A percentile compares a stretch with the other conserved stretches of the same genome.
Conservation (phyloP, 1,284 basidiomycete species). For the Rhodotorula sp. region DNA sequence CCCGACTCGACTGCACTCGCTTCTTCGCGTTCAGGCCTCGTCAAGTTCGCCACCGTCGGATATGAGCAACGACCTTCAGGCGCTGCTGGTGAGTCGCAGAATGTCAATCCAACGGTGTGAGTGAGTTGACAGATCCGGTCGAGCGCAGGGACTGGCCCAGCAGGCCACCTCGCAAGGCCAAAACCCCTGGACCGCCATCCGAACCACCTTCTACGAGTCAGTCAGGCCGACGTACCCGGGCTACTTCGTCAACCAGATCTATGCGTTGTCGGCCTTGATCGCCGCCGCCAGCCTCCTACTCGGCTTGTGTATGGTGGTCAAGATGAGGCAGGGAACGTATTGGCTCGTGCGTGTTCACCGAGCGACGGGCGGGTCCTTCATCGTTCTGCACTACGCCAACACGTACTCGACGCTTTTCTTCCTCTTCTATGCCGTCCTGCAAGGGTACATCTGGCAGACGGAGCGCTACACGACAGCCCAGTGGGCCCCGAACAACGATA, state of each 20-base stretch:
- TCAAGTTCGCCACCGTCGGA: too few species aligned
- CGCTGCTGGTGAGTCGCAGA: too few species aligned
- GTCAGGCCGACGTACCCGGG: not conserved
- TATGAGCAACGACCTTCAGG: too few species aligned
- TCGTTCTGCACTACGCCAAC: conserved; percentile 22
- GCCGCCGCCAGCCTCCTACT: conserved; percentile 8
- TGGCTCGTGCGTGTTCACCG: conserved; percentile 14
- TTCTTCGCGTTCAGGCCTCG: too few species aligned
- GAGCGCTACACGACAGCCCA: not conserved
- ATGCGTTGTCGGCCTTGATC: conserved; percentile 1
- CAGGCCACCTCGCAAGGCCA: too few species aligned
- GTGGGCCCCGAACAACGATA: not conserved
- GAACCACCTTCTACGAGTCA: not conserved
- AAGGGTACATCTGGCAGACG: conserved; percentile 7
- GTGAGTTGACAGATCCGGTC: too few species aligned
- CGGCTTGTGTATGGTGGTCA: conserved; percentile 6
- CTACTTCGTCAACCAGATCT: conserved; percentile 9
- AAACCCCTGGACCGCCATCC: conserved; percentile 6
- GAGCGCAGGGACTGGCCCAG: too few species aligned
- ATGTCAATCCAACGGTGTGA: too few species aligned
- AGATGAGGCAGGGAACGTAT: conserved; percentile 4
- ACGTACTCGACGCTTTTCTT: not conserved
- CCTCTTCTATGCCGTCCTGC: conserved; percentile 1
- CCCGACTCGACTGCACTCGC: too few species aligned
- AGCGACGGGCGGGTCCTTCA: conserved; percentile 8